Percentiles rank a stretch among this genome's conserved stretches.
phyloP scores from a whole-genome alignment of 371 early-diverging fungal species.

The Parasitella parasitica region DNA sequence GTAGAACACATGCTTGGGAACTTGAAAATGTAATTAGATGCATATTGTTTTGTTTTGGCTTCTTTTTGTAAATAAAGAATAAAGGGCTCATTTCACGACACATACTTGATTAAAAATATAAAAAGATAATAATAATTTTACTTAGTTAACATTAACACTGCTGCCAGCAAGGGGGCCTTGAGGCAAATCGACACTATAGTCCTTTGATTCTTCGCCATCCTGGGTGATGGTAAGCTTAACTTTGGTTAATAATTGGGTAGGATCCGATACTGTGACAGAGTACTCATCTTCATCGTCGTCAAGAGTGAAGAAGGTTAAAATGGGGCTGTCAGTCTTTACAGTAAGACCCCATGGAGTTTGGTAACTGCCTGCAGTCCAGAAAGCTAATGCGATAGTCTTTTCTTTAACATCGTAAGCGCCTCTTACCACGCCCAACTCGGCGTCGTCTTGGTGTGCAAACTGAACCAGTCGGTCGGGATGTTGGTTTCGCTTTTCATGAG shows the following conservation, averaged over 20 bases:
- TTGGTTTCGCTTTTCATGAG: not conserved
- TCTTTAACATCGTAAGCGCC: slow-evolving; percentile 9
- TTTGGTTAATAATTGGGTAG: slow-evolving; percentile 17
- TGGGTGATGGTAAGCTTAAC: slow-evolving; percentile 8
- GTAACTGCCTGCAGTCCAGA: slow-evolving; percentile 22
- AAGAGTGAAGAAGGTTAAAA: slow-evolving; percentile 17
- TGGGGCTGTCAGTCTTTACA: slow-evolving; percentile 6
- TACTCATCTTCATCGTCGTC: not conserved
- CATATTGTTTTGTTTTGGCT: not conserved
- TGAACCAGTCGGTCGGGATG: not conserved
- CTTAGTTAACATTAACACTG: not conserved
- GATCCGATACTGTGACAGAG: slow-evolving; percentile 24
- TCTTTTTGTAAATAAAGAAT: not conserved
- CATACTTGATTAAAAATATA: too few relatives aligned
- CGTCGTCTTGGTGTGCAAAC: slow-evolving; percentile 10
- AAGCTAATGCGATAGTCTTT: slow-evolving; percentile 15
- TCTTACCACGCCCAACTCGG: not conserved
- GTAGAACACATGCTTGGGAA: slow-evolving; percentile 35
- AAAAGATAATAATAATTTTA: not conserved
- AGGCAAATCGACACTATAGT: slow-evolving; percentile 5
- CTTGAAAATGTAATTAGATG: slow-evolving; percentile 22
- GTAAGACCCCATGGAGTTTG: not conserved
- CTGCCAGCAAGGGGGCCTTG: slow-evolving; percentile 9
- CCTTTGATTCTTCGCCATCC: not conserved
- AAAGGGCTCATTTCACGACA: too few relatives aligned